Percentiles rank a stretch among this genome's conserved stretches.
These are phyloP conservation scores for Rhizopus microsporus DNA, from an alignment of 371 early-diverging fungal genomes.

Conservation along the genomic window DNA sequence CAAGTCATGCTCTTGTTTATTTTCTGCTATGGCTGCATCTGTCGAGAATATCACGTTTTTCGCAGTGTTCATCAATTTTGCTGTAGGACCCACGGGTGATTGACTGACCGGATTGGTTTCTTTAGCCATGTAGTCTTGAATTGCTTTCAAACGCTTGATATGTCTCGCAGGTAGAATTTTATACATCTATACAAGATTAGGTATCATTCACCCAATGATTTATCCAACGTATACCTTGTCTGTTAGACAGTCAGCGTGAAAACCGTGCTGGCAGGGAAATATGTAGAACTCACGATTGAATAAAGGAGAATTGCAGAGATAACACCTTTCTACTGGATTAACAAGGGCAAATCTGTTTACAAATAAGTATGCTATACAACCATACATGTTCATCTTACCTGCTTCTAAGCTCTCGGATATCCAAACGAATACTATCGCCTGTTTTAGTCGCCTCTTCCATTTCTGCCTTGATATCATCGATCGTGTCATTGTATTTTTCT, in stretches of 20 bases:
- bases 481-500: slow-evolving; percentile 82
- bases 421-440: slow-evolving; percentile 79
- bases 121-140: slow-evolving; percentile 59
- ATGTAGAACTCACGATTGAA: slow-evolving; percentile 87
- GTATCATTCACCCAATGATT: neutral
- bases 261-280: slow-evolving; percentile 94
- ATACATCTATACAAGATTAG: slow-evolving; percentile 26
- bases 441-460: slow-evolving; percentile 92
- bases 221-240: slow-evolving; percentile 48
- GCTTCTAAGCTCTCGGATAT: slow-evolving; percentile 78
- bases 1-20: slow-evolving; percentile 64
- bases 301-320: slow-evolving; percentile 74
- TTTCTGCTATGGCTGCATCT: slow-evolving; percentile 24
- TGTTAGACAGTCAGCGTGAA: slow-evolving; percentile 87
- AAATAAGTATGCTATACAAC: neutral
- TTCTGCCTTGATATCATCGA: slow-evolving; percentile 78
- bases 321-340: slow-evolving; percentile 79
- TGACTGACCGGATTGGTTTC: slow-evolving; percentile 32
- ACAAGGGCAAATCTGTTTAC: slow-evolving; percentile 77
- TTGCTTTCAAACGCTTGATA: slow-evolving; percentile 42
- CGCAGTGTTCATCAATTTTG: slow-evolving; percentile 44
- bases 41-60: slow-evolving; percentile 33
- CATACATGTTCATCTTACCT: slow-evolving; percentile 33
- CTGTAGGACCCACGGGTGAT: slow-evolving; percentile 26
- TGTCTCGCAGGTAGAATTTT: slow-evolving; percentile 35